phyloP scores from a whole-genome alignment of 2,329 filamentous ascomycete species.

The Claviceps pusilla region DNA sequence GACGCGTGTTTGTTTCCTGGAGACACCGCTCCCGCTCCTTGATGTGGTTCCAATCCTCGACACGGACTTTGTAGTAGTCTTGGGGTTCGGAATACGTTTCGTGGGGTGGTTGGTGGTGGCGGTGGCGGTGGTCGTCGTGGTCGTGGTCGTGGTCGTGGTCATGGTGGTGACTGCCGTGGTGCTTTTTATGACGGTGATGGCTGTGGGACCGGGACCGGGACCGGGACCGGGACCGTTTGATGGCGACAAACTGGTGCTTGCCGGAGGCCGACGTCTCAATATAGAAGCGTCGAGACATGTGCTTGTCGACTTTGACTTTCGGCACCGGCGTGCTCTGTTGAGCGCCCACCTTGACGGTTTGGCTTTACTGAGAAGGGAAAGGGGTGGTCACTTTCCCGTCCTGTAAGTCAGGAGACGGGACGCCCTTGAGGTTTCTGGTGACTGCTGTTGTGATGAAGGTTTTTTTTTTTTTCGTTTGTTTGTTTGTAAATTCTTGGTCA shows the following conservation, averaged over 20 bases:
- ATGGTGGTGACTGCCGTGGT: slow-evolving; percentile 14
- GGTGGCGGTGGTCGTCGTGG: too few species aligned
- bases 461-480: too few species aligned
- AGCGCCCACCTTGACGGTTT: slow-evolving; percentile 9
- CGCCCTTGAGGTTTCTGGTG: too few species aligned
- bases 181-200: neutral
- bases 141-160: too few species aligned
- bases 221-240: slow-evolving; percentile 25
- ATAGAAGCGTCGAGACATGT: slow-evolving; percentile 23
- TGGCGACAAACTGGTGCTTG: slow-evolving; percentile 21
- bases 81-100: slow-evolving; percentile 13
- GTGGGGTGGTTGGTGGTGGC: slow-evolving; percentile 16
- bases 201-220: too few species aligned
- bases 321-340: slow-evolving; percentile 2
- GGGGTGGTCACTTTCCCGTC: too few species aligned
- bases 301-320: neutral
- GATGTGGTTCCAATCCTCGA: slow-evolving; percentile 23
- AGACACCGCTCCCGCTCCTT: slow-evolving; percentile 22
- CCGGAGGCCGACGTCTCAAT: slow-evolving; percentile 22
- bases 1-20: slow-evolving; percentile 20
- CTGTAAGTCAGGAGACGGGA: too few species aligned
- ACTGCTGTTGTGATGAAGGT: too few species aligned
- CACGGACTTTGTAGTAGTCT: slow-evolving; percentile 21
- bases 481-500: too few species aligned
- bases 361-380: too few species aligned